Evolutionary conservation across 805 yeast genomes (phyloP), one percentile per base, ranked within the genome.

Genomic region (Wickerhamiella azyma): DNA sequence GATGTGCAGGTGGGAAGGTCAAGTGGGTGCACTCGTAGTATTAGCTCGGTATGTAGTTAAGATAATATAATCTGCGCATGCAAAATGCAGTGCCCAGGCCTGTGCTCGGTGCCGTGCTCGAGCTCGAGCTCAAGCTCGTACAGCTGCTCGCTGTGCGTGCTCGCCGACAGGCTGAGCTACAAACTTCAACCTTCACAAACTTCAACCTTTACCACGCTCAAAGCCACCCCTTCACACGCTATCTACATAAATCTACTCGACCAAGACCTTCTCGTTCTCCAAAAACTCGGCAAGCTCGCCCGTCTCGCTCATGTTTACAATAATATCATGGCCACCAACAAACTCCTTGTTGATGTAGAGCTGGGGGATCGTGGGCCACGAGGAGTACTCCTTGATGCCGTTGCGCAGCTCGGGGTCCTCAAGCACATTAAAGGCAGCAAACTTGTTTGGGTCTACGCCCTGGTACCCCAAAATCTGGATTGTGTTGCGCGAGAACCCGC

Each of bases 351-450:
- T 65, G 46, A 92, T 85, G 60, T 88, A 92, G 38, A 92, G 72
- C 65, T 92, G 99, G 13, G 99, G 99, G 49, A 92, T 86, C 0
- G 99, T 92, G 47, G 99, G 99, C 99, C 99, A 92, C 53, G 83
- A 80, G 55, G 89, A 78, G 65, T 76, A 92, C 62, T 92, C 98
- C 67, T 92, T 92, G 58, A 92, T 85, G 28, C 97, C 98, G 41
- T 84, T 79, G 66, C 98, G 82, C 52, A 92, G 74, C 57, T 92
- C 97, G 2, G 81, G 77, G 62, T 92, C 98, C 65, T 92, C 97
- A 54, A 92, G 69, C 0, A 92, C 98, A 60, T 92, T 89, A 66
- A 83, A 92, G 17, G 97, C 97, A 36, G 97, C 96, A 67, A 92
- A 92, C 65, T 92, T 89, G 24, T 67, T 74, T 9, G 98, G 98